phyloP scores from a whole-genome alignment of 495 filamentous ascomycete species.

The Geoglossum glabrum region DNA sequence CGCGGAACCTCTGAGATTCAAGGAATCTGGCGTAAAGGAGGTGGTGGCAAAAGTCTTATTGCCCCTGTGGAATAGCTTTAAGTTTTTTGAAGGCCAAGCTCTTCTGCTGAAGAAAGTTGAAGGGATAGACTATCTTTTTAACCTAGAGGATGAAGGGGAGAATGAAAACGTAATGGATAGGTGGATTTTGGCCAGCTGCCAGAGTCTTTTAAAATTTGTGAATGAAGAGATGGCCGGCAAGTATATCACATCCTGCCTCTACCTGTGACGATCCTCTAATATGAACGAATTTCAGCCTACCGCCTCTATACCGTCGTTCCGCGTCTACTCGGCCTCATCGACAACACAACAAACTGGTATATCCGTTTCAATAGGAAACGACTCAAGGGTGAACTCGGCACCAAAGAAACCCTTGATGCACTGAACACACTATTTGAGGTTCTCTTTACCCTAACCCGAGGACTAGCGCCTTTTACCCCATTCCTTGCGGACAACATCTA shows the following conservation, averaged over 20 bases:
- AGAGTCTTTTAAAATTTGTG: conserved; percentile 79
- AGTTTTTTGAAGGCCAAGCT: conserved; percentile 96
- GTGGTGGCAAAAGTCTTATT: conserved; percentile 86
- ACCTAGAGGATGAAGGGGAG: conserved; percentile 47
- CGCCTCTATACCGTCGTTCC: conserved; percentile 91
- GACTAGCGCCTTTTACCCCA: conserved; percentile 83
- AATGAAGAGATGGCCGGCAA: conserved; percentile 81
- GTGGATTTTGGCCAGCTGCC: conserved; percentile 88
- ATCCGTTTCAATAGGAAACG: conserved; percentile 96
- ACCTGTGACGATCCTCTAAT: neutral
- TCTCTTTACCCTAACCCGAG: conserved; percentile 68
- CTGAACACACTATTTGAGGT: conserved; percentile 96
- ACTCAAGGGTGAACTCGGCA: conserved; percentile 79
- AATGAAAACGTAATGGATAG: conserved; percentile 92
- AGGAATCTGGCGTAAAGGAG: conserved; percentile 85
- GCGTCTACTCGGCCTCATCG: conserved; percentile 66
- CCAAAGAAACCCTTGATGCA: conserved; percentile 75
- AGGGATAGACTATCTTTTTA: conserved; percentile 57
- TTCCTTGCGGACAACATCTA: conserved; percentile 95
- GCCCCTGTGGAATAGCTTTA: conserved; percentile 93
- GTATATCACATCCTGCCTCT: conserved; percentile 6
- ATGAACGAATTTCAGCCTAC: conserved; percentile 29
- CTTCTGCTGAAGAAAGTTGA: conserved; percentile 77
- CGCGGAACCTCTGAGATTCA: conserved; percentile 79
- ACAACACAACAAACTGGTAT: conserved; percentile 98